phyloP scores from a whole-genome alignment of 225 moss, liverwort and hornwort species.

The Pseudoscleropodium purum region DNA sequence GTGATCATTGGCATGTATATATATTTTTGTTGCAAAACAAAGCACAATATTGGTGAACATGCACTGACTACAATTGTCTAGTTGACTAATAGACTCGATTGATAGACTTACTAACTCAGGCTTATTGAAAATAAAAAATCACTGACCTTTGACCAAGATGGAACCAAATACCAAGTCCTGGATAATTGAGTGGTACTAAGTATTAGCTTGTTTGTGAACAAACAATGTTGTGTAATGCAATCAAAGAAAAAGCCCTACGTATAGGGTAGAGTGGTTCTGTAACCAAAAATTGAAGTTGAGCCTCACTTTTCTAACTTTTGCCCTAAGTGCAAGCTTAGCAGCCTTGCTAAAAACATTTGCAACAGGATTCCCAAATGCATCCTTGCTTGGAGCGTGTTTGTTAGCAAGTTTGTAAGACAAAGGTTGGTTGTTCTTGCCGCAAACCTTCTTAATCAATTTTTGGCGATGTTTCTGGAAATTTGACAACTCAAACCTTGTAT shows the following conservation, averaged over 20 bases:
- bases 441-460: conserved; percentile 51
- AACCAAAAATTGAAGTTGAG: neutral
- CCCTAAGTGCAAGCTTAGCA: conserved; percentile 60
- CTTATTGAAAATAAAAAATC: neutral
- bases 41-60: neutral
- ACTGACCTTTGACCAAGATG: neutral
- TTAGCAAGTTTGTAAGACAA: conserved; percentile 53
- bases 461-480: conserved; percentile 83
- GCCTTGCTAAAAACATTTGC: conserved; percentile 63
- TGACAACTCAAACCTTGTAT: conserved; percentile 76
- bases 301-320: conserved; percentile 50
- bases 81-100: too few relatives aligned
- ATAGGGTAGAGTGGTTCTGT: neutral
- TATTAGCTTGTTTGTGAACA: neutral
- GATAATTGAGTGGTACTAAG: neutral
- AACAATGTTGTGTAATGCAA: neutral
- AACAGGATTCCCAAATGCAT: conserved; percentile 52
- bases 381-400: conserved; percentile 55
- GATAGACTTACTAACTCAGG: neutral
- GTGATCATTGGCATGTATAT: conserved; percentile 60
- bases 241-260: neutral
- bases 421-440: conserved; percentile 30
- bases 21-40: conserved; percentile 31
- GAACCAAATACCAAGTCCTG: neutral
- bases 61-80: neutral